Evolutionary conservation across 2,329 filamentous ascomycete genomes (phyloP), one percentile per base, ranked within the genome.

Genomic region (Penicillium brasilianum): DNA sequence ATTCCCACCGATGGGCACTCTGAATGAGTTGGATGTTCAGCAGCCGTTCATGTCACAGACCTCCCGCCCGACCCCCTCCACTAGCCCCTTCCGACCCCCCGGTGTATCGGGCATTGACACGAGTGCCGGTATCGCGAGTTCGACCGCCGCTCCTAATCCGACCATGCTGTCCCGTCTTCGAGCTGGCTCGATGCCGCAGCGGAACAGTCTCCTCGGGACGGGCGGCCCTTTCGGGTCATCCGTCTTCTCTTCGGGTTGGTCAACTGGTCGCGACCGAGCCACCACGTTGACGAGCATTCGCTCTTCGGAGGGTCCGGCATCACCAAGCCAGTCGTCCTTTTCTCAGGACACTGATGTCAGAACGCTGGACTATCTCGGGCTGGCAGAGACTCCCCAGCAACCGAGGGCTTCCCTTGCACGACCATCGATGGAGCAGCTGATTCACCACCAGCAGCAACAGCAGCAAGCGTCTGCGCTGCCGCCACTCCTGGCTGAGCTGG

Each of bases 111-210:
- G 76, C 32, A 71, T 77, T 36, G 80, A 77, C 71, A 77, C 68
- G 71, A 76, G 72, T 74, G 74, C 69, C 30, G 74, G 74, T 60
- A 65, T 79, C 54, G 69, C 77, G 59, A 75, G 74, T 52, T 73
- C 76, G 43, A 85, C 83, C 46, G 76, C 77, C 37, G 78, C 80
- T 16, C 84, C 83, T 66, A 90, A 88, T 64, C 90, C 92, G 18
- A 87, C 90, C 0, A 82, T 96, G 46, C 83, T 97, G 30, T 97
- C 92, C 32, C 89, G 94, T 69, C 85, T 97, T 61, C 88, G 94
- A 69, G 93, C 94, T 54, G 94, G 94, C 13, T 97, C 94, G 30
- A 93, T 97, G 90, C 94, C 94, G 50, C 94, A 97, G 77, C 88
- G 92, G 61, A 88, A 89, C 66, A 91, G 88, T 43, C 90, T 90